Percentiles rank a stretch among this genome's conserved stretches.
Evolutionary conservation across 306 rosid genomes (phyloP).

Genomic region (Mimosa pudica): DNA sequence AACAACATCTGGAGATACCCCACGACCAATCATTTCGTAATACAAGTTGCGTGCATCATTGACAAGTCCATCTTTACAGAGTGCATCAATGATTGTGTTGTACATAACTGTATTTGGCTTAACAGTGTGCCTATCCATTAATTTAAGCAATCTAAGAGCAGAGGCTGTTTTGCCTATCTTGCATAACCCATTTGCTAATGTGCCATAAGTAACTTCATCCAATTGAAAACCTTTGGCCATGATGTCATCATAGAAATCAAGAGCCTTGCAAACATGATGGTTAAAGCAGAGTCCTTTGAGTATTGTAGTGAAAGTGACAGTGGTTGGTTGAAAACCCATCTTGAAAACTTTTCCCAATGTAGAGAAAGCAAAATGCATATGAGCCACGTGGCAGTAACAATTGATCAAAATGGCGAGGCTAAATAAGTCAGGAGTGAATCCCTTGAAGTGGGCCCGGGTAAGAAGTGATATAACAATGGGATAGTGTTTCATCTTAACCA

Average conservation of each 20-base stretch:
- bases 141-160: background rate
- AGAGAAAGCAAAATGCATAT: constrained; percentile 1
- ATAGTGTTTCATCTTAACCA: background rate
- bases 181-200: background rate
- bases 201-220: background rate
- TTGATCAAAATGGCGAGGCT: background rate
- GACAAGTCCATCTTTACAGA: background rate
- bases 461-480: background rate
- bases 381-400: background rate
- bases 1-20: background rate
- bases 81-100: background rate
- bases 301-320: background rate
- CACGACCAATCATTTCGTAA: background rate
- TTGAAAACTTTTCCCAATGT: background rate
- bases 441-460: background rate
- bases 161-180: background rate
- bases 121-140: background rate
- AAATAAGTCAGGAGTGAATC: background rate
- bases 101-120: background rate
- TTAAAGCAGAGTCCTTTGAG: background rate
- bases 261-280: background rate
- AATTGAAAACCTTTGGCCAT: background rate
- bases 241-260: background rate
- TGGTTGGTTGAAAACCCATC: background rate
- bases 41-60: background rate